A percentile compares a stretch with the other conserved stretches of the same genome.
These are phyloP conservation scores for Lodderomyces oxycetoniae DNA, from an alignment of 1,139 yeast genomes.

Conservation along the genomic window DNA sequence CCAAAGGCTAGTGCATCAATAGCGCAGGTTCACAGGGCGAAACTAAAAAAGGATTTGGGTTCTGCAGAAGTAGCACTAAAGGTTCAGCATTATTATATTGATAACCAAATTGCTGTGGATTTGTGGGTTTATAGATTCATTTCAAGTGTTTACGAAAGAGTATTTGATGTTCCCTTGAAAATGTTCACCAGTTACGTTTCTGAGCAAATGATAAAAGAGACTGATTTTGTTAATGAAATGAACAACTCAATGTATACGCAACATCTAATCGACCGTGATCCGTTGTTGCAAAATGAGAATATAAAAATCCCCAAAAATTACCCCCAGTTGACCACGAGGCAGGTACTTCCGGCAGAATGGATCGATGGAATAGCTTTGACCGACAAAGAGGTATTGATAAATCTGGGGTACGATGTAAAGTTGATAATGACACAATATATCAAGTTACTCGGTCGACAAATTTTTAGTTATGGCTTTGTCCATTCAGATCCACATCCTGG, in stretches of 20 bases:
- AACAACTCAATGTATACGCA: constrained; percentile 40
- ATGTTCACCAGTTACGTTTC: constrained; percentile 56
- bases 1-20: constrained; percentile 72
- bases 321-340: constrained; percentile 40
- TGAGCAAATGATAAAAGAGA: constrained; percentile 54
- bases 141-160: constrained; percentile 49
- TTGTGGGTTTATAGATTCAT: constrained; percentile 51
- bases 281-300: constrained; percentile 18
- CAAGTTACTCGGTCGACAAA: constrained; percentile 59
- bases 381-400: constrained; percentile 38
- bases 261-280: constrained; percentile 21
- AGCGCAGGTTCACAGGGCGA: constrained; percentile 67
- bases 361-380: constrained; percentile 62
- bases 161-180: constrained; percentile 62
- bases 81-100: constrained; percentile 61
- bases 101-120: constrained; percentile 55
- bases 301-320: constrained; percentile 50
- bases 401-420: constrained; percentile 37
- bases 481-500: constrained; percentile 89
- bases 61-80: constrained; percentile 62
- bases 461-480: constrained; percentile 69
- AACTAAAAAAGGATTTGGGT: constrained; percentile 27
- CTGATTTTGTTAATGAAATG: constrained; percentile 56
- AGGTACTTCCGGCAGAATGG: constrained; percentile 69
- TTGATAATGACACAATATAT: constrained; percentile 50